These are phyloP conservation scores for Hygrophoropsis aurantiaca DNA, from an alignment of 768 basidiomycete species.

Conservation along the genomic window DNA sequence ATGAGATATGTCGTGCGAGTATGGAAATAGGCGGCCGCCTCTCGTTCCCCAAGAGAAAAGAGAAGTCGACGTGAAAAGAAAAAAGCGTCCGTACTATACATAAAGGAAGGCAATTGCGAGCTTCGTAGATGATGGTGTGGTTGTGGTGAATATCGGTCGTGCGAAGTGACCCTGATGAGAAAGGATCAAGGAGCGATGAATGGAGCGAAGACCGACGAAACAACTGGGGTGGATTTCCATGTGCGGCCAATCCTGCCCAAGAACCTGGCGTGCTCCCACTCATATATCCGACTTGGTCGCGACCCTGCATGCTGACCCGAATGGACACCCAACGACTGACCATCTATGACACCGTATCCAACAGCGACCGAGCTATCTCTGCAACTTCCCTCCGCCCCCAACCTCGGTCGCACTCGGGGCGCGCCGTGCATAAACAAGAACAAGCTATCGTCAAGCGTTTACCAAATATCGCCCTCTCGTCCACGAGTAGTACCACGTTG, in stretches of 20 bases:
- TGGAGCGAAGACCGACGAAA: too few relatives aligned
- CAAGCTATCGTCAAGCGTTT: slow-evolving; percentile 23
- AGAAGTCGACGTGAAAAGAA: slow-evolving; percentile 52
- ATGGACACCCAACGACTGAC: slow-evolving; percentile 26
- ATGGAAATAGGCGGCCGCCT: slow-evolving; percentile 31
- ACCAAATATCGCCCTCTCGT: slow-evolving; percentile 50
- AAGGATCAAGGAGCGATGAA: too few relatives aligned
- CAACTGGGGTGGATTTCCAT: too few relatives aligned
- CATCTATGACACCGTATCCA: slow-evolving; percentile 33
- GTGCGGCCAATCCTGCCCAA: slow-evolving; percentile 10
- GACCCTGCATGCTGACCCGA: slow-evolving; percentile 9
- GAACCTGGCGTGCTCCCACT: slow-evolving; percentile 24
- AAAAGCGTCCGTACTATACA: slow-evolving; percentile 73
- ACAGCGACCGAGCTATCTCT: slow-evolving; percentile 34
- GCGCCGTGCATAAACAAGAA: slow-evolving; percentile 36
- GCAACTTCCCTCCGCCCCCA: slow-evolving; percentile 36
- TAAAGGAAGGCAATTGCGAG: slow-evolving; percentile 39
- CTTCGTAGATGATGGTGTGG: slow-evolving; percentile 26
- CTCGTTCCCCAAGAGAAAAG: slow-evolving; percentile 13
- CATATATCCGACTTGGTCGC: slow-evolving; percentile 12
- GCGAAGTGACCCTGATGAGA: slow-evolving; percentile 16
- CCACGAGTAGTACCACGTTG: slow-evolving; percentile 41
- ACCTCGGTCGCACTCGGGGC: slow-evolving; percentile 46
- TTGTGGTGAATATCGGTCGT: slow-evolving; percentile 17
- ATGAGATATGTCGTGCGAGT: slow-evolving; percentile 22